These are phyloP conservation scores for Elsinoe arachidis DNA, from an alignment of 2,329 filamentous ascomycete species.

Conservation along the genomic window DNA sequence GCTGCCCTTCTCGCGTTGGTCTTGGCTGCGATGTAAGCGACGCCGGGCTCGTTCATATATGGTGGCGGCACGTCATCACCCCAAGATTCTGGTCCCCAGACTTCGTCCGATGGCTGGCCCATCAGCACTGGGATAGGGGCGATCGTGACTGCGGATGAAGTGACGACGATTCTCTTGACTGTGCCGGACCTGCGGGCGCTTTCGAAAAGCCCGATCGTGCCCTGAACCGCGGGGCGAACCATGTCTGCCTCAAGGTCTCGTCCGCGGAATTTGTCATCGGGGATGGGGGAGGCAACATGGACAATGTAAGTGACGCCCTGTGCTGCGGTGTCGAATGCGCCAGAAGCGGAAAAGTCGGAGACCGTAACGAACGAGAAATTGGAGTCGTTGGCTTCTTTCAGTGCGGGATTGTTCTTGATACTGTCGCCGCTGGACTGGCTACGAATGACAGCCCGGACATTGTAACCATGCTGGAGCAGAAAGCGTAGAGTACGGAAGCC, in stretches of 20 bases:
- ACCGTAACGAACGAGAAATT: conserved; percentile 28
- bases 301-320: conserved; percentile 25
- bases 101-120: conserved; percentile 8
- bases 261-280: conserved; percentile 9
- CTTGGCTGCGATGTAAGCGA: conserved; percentile 25
- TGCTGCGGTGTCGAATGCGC: conserved; percentile 29
- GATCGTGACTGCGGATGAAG: conserved; percentile 23
- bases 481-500: conserved; percentile 29
- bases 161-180: conserved; percentile 38
- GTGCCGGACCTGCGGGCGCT: conserved; percentile 28
- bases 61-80: conserved; percentile 17
- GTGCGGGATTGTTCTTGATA: conserved; percentile 22
- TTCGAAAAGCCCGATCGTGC: conserved; percentile 31
- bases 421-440: conserved; percentile 25
- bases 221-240: conserved; percentile 26
- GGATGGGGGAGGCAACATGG: conserved; percentile 24
- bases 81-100: conserved; percentile 15
- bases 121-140: conserved; percentile 14
- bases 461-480: conserved; percentile 30
- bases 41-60: conserved; percentile 15
- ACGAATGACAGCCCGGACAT: conserved; percentile 31
- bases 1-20: conserved; percentile 19
- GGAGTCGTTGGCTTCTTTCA: conserved; percentile 19
- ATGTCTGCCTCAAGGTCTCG: conserved; percentile 2
- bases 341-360: conserved; percentile 24